Evolutionary conservation across 2,329 filamentous ascomycete species (phyloP), one percentile per base, ranked within the genome.

Genomic region (Alternaria sp.): DNA sequence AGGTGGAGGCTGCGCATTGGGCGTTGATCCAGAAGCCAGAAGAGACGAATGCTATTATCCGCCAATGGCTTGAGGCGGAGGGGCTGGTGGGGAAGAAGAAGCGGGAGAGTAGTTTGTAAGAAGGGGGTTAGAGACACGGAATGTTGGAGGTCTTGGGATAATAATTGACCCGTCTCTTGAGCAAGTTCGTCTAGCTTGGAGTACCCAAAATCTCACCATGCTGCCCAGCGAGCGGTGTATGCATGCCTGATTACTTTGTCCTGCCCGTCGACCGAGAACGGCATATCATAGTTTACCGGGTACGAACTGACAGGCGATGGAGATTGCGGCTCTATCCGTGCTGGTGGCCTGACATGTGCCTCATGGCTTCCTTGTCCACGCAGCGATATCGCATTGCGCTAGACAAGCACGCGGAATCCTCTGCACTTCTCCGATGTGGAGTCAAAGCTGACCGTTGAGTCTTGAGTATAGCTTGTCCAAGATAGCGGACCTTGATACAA

Each of bases 1-100:
- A 92, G 76, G 90, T 97, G 58, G 80, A 89, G 37, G 86, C 90
- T 0, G 84, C 86, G 18, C 96, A 98, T 80, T 98, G 95, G 95
- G 92, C 90, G 49, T 81, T 97, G 76, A 90, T 88, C 84, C 88
- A 97, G 83, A 87, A 87, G 67, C 86, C 90, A 0, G 87, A 85
- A 21, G 87, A 90, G 71, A 87, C 93, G 4, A 97, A 97, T 79
- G 78, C 76, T 54, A 82, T 89, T 64, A 84, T 97, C 70, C 84
- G 82, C 60, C 84, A 86, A 61, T 97, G 94, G 87, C 69, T 96
- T 64, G 84, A 87, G 62, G 81, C 80, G 15, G 84, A 90, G 46
- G 85, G 84, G 3, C 83, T 84, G 70, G 80, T 63, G 26, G 50
- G 15, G 3, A 55, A 59, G 47, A 58, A 62, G 28, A 30, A 14